Percentiles rank a stretch among this genome's conserved stretches.
These are phyloP conservation scores for Nadsonia commutata DNA, from an alignment of 1,139 yeast species.

Conservation along the genomic window DNA sequence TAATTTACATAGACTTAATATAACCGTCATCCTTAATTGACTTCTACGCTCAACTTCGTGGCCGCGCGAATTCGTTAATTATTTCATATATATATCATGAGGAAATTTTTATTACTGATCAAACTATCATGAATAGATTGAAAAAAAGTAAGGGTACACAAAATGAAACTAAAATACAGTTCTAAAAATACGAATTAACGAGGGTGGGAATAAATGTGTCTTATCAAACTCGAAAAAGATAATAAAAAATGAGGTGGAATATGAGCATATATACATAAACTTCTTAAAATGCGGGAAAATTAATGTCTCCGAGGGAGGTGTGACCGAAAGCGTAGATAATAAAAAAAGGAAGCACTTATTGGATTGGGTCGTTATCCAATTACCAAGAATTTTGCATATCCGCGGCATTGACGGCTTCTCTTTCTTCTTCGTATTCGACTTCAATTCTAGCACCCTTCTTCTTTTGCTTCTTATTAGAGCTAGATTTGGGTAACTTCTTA, in stretches of 20 bases:
- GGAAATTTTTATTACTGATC: too few relatives aligned
- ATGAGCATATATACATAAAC: neutral
- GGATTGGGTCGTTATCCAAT: neutral
- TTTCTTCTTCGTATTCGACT: slow-evolving; percentile 71
- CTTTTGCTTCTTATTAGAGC: slow-evolving; percentile 23
- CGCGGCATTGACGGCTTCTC: slow-evolving; percentile 14
- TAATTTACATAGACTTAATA: too few relatives aligned
- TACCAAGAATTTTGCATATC: neutral
- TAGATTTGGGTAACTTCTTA: slow-evolving; percentile 21
- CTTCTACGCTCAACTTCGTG: too few relatives aligned
- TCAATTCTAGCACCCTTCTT: slow-evolving; percentile 53
- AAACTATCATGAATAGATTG: too few relatives aligned
- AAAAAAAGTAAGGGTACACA: neutral
- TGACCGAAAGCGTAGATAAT: neutral
- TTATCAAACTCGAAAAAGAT: too few relatives aligned
- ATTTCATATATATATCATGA: too few relatives aligned
- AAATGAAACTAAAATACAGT: neutral
- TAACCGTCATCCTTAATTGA: too few relatives aligned
- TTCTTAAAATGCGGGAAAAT: neutral
- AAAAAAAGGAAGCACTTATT: neutral
- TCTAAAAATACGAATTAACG: neutral
- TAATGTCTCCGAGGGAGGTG: neutral
- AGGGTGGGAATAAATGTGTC: too few relatives aligned
- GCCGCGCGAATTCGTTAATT: too few relatives aligned
- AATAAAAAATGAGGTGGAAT: neutral